phyloP scores from a whole-genome alignment of 2,329 filamentous ascomycete species.

The Talaromyces sp. region DNA sequence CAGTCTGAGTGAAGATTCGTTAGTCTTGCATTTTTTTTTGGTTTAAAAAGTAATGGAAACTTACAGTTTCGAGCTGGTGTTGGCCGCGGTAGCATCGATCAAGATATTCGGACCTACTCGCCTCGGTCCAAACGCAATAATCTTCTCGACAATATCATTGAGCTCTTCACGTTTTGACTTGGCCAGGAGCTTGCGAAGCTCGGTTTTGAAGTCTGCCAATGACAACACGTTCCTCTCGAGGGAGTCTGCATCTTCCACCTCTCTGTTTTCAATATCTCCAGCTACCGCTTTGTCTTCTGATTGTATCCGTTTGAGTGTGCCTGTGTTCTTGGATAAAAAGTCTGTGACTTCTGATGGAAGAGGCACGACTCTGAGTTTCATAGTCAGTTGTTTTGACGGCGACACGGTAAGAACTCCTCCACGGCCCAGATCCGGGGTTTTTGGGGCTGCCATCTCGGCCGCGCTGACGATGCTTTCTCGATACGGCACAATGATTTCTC shows the following conservation, averaged over 20 bases:
- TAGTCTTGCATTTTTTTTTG: conserved; percentile 1
- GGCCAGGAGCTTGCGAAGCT: conserved; percentile 62
- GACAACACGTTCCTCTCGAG: conserved; percentile 60
- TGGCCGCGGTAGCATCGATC: conserved; percentile 71
- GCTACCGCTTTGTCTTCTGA: conserved; percentile 57
- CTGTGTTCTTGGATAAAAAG: conserved; percentile 75
- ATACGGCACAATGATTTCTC: conserved; percentile 92
- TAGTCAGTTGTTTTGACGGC: conserved; percentile 76
- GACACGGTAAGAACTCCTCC: conserved; percentile 72
- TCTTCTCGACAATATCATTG: conserved; percentile 71
- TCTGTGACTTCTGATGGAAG: conserved; percentile 74
- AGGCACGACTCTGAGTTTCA: conserved; percentile 72
- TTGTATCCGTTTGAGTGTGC: conserved; percentile 74
- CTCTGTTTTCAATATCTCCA: conserved; percentile 35
- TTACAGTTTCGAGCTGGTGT: conserved; percentile 69
- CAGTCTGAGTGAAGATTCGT: conserved; percentile 21
- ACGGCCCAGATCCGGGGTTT: conserved; percentile 77
- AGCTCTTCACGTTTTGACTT: conserved; percentile 67
- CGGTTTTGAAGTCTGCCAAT: conserved; percentile 68
- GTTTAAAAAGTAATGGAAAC: conserved; percentile 18
- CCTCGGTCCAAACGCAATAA: conserved; percentile 84
- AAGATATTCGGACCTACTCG: conserved; percentile 83
- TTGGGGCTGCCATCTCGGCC: conserved; percentile 86
- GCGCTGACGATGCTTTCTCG: conserved; percentile 83
- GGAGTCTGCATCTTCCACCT: conserved; percentile 53